These are phyloP conservation scores for Chenopodium album DNA, from an alignment of 148 eudicot genomes.

Conservation along the genomic window DNA sequence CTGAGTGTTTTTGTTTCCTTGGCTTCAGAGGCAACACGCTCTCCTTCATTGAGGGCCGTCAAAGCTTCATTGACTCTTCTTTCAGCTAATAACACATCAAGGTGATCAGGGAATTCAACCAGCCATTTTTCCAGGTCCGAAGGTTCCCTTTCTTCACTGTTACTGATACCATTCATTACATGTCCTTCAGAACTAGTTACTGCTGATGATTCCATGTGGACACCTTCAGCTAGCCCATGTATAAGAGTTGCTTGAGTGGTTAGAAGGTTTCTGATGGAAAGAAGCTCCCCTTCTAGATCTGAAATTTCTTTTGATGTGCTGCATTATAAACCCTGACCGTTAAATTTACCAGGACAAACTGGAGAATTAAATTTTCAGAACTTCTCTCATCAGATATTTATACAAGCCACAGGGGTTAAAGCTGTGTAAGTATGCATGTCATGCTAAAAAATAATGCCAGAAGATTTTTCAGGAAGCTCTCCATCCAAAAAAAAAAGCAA, in stretches of 20 bases:
- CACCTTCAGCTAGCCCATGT: slow-evolving; percentile 94
- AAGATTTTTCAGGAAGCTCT: neutral
- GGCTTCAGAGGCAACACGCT: slow-evolving; percentile 66
- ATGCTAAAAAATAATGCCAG: neutral
- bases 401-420: neutral
- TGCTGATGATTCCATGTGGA: slow-evolving; percentile 62
- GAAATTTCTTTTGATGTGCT: slow-evolving; percentile 98
- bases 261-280: slow-evolving; percentile 86
- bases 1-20: slow-evolving; percentile 63
- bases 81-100: slow-evolving; percentile 93
- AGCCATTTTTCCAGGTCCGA: slow-evolving; percentile 81
- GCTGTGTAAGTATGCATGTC: neutral
- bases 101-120: slow-evolving; percentile 86
- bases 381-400: neutral
- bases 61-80: slow-evolving; percentile 91
- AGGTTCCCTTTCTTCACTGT: slow-evolving; percentile 53
- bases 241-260: slow-evolving; percentile 92
- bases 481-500: neutral
- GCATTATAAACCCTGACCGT: slow-evolving; percentile 20
- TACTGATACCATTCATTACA: slow-evolving; percentile 35
- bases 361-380: slow-evolving; percentile 1
- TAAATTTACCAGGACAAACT: slow-evolving; percentile 2
- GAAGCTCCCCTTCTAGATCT: slow-evolving; percentile 96
- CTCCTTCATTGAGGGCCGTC: slow-evolving; percentile 82
- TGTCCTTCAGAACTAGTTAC: slow-evolving; percentile 44